These are phyloP conservation scores for Phellinidium pouzarii DNA, from an alignment of 1,284 basidiomycete genomes.

Conservation along the genomic window DNA sequence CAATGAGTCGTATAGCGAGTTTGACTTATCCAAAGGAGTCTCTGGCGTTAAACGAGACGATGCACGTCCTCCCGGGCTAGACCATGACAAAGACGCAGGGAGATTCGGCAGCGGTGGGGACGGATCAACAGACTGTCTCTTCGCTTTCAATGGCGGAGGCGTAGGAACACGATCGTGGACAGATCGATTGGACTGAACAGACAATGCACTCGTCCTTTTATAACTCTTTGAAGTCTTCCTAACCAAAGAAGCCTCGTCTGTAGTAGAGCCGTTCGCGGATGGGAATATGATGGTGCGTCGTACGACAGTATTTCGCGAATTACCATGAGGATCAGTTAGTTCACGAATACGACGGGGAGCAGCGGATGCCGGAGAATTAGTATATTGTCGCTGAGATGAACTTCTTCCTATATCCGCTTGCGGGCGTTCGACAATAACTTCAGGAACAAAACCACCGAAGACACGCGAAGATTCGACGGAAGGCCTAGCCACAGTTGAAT, in stretches of 20 bases:
- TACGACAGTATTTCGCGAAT: constrained; percentile 46
- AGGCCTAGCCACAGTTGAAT: constrained; percentile 1
- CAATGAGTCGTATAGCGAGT: constrained; percentile 69
- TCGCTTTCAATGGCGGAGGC: constrained; percentile 60
- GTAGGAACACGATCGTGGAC: constrained; percentile 77
- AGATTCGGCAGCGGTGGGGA: constrained; percentile 68
- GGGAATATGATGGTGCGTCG: constrained; percentile 74
- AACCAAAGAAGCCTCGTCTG: constrained; percentile 45
- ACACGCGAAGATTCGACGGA: background rate
- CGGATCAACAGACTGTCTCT: constrained; percentile 56
- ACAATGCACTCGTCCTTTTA: constrained; percentile 44
- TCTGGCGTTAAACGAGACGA: constrained; percentile 34
- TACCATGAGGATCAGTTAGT: constrained; percentile 29
- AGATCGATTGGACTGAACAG: constrained; percentile 51
- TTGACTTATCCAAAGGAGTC: constrained; percentile 50
- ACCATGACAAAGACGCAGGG: constrained; percentile 40
- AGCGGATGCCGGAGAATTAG: constrained; percentile 22
- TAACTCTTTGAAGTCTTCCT: constrained; percentile 44
- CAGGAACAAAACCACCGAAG: constrained; percentile 11
- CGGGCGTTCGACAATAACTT: constrained; percentile 14
- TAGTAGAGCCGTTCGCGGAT: constrained; percentile 47
- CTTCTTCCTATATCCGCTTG: constrained; percentile 10
- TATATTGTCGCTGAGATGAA: constrained; percentile 9
- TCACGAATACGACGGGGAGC: constrained; percentile 34
- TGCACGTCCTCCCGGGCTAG: constrained; percentile 27